These are phyloP conservation scores for Pseudovirgaria hyperparasitica DNA, from an alignment of 2,329 filamentous ascomycete genomes.

Conservation along the genomic window DNA sequence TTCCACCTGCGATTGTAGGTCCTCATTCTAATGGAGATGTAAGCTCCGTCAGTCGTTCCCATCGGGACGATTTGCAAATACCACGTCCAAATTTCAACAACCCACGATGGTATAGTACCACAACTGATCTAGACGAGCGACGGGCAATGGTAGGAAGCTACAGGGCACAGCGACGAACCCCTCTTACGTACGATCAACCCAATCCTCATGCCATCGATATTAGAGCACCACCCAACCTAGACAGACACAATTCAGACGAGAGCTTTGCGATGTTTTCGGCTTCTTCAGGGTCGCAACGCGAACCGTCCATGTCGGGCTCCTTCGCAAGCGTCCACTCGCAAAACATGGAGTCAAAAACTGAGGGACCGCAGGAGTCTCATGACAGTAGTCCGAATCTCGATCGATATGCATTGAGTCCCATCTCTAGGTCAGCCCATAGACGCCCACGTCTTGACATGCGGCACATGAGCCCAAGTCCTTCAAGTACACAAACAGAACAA, in stretches of 20 bases:
- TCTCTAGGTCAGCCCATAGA: too few relatives aligned
- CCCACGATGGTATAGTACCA: constrained; percentile 20
- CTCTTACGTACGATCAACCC: constrained; percentile 36
- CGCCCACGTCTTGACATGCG: too few relatives aligned
- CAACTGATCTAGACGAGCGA: constrained; percentile 23
- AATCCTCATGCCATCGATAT: constrained; percentile 22
- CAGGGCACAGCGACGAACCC: constrained; percentile 35
- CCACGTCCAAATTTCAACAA: constrained; percentile 14
- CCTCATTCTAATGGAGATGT: constrained; percentile 7
- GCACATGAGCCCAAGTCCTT: too few relatives aligned
- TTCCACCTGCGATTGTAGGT: constrained; percentile 22
- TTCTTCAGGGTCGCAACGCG: constrained; percentile 44
- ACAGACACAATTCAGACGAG: constrained; percentile 45
- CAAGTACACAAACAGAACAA: too few relatives aligned
- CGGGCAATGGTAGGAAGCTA: constrained; percentile 31
- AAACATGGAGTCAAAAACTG: constrained; percentile 14
- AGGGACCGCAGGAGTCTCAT: constrained; percentile 13
- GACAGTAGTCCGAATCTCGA: neutral
- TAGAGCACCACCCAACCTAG: constrained; percentile 20
- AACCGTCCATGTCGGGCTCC: constrained; percentile 40
- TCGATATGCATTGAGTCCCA: too few relatives aligned
- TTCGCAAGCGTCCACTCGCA: constrained; percentile 24
- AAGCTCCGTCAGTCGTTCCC: constrained; percentile 5
- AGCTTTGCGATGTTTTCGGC: constrained; percentile 53
- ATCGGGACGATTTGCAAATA: too few relatives aligned